Conservation (phyloP, 345 rosid species). For the Eucalyptus grandis region DNA sequence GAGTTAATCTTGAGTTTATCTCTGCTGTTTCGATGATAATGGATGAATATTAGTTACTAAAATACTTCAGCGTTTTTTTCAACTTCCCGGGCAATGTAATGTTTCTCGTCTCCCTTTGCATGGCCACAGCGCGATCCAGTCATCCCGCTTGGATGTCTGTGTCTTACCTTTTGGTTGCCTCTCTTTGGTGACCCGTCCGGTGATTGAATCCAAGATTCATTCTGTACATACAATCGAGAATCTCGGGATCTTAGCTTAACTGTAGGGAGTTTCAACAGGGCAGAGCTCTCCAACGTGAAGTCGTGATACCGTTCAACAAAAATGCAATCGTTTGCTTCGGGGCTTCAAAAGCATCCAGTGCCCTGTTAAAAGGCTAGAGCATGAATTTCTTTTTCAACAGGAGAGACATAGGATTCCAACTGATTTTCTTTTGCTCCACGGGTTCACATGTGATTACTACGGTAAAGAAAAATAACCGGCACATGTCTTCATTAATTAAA, state of each 20-base stretch:
- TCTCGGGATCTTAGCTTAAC: neutral
- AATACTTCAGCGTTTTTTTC: neutral
- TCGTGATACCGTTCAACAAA: neutral
- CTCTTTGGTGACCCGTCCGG: neutral
- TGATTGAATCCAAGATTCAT: neutral
- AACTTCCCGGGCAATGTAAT: neutral
- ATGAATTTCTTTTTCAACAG: neutral
- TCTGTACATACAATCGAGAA: neutral
- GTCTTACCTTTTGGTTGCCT: neutral
- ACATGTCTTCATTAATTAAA: neutral
- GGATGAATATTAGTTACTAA: neutral
- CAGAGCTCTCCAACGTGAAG: neutral
- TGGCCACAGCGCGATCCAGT: neutral
- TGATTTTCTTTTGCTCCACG: neutral
- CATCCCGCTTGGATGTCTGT: neutral
- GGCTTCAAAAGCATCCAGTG: neutral
- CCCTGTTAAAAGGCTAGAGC: neutral
- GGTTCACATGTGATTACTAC: neutral
- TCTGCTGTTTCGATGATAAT: neutral
- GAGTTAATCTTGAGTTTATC: neutral
- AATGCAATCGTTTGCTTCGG: neutral
- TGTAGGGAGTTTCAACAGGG: neutral
- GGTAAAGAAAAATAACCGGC: neutral
- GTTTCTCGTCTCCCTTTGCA: neutral
- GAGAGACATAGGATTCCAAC: neutral